Evolutionary conservation across 1,284 basidiomycete species (phyloP), one percentile per base, ranked within the genome.

Genomic region (Cryptococcus amylolentus): DNA sequence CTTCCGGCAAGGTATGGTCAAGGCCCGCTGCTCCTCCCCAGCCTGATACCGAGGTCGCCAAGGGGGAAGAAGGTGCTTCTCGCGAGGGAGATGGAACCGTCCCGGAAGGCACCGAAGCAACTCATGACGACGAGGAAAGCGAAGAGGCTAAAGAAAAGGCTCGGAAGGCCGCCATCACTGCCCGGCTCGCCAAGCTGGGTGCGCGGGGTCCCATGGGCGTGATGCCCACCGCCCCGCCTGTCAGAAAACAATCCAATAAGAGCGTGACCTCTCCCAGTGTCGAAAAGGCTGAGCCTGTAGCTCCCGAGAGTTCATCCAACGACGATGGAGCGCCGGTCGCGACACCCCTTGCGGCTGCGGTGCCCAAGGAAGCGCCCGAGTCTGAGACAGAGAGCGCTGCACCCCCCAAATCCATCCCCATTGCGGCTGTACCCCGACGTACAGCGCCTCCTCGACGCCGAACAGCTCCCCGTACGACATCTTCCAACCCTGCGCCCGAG

Each of bases 1-100:
- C 88, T 0, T 66, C 54, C 9, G 72, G 72, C 9, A 77, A 72
- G 66, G 90, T 87, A 73, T 93, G 90, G 89, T 87, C 88, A 71
- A 84, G 78, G 54, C 76, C 79, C 44, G 57, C 75, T 58, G 41
- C 41, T 42, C 41, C 41, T 42, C n/a, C 41, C 41, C 41, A 23
- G 10, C 20, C 16, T 14, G 20, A 42, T 9, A 9, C 41, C 14
- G 41, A 42, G 20, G 10, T 12, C 9, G 41, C 14, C 12, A 16
- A 42, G 41, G 41, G 20, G 2, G 41, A 42, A 23, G 31, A 42
- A 13, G 41, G 14, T 16, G 41, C 41, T 12, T 42, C 41, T 42
- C 8, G 3, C 9, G 41, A 42, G 41, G 8, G 41, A 14, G 41
- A 42, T 8, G 13, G 18, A 23, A 42, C 8, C 16, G 10, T 42